Evolutionary conservation across 2,329 filamentous ascomycete genomes (phyloP).

Genomic region (Penicillium olsonii): DNA sequence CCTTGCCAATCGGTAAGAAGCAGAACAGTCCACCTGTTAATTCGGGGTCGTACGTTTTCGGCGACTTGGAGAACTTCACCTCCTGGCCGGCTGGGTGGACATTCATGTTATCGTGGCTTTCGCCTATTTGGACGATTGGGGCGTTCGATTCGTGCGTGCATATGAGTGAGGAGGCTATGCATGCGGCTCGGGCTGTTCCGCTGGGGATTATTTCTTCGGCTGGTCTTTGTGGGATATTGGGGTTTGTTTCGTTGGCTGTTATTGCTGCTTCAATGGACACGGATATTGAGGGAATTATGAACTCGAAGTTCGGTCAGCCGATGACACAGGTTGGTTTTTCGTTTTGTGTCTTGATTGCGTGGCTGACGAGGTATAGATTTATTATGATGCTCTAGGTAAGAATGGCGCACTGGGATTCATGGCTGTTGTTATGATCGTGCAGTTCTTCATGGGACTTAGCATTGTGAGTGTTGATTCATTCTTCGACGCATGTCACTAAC

Average conservation of each 20-base stretch:
- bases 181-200: conserved; percentile 60
- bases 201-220: conserved; percentile 27
- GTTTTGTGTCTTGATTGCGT: neutral
- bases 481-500: conserved; percentile 7
- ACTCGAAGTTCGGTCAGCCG: conserved; percentile 58
- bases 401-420: conserved; percentile 61
- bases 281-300: conserved; percentile 53
- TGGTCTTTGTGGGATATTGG: conserved; percentile 48
- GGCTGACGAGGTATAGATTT: conserved; percentile 47
- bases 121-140: conserved; percentile 61
- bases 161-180: conserved; percentile 63
- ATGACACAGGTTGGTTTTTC: conserved; percentile 48
- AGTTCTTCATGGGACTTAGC: conserved; percentile 63
- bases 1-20: conserved; percentile 51
- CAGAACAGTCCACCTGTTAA: conserved; percentile 18
- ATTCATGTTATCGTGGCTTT: conserved; percentile 63
- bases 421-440: conserved; percentile 60
- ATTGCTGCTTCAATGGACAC: conserved; percentile 59
- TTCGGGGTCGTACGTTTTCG: conserved; percentile 50
- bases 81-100: conserved; percentile 60
- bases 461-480: conserved; percentile 35
- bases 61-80: conserved; percentile 58
- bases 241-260: conserved; percentile 59
- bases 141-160: conserved; percentile 61
- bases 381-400: conserved; percentile 63